Conservation (phyloP, 352 stramenopile genomes). For the Phytophthora melonis region DNA sequence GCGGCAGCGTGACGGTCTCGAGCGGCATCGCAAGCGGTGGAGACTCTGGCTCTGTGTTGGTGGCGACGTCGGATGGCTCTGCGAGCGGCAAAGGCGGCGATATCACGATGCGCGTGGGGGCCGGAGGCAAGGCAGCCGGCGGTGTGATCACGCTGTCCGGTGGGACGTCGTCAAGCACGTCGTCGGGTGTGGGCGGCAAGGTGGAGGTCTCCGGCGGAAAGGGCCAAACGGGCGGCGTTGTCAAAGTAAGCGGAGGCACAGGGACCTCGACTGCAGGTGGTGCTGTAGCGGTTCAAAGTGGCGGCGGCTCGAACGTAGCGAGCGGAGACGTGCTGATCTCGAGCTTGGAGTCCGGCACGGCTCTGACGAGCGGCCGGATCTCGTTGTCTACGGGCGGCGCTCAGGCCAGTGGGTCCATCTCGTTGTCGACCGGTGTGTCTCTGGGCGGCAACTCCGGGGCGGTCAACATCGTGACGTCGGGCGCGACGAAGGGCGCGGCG, state of each 20-base stretch:
- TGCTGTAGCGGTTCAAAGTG: conserved; percentile 29
- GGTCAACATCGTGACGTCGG: conserved; percentile 11
- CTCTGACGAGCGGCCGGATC: conserved; percentile 5
- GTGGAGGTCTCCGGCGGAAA: conserved; percentile 4
- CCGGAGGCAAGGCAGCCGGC: not conserved
- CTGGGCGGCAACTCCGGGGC: conserved; percentile 3
- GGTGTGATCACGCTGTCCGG: conserved; percentile 12
- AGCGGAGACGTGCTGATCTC: conserved; percentile 27
- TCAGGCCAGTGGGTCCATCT: not conserved
- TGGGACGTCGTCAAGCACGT: conserved; percentile 7
- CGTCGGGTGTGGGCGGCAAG: conserved; percentile 12
- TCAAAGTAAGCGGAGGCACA: conserved; percentile 11
- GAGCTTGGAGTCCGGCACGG: conserved; percentile 4
- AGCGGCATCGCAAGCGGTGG: not conserved
- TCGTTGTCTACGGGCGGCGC: conserved; percentile 13
- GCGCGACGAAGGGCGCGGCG: conserved; percentile 6
- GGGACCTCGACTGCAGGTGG: conserved; percentile 13
- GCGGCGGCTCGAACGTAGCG: conserved; percentile 17
- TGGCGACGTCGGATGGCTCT: conserved; percentile 8
- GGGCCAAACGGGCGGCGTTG: conserved; percentile 13
- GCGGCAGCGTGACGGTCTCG: conserved; percentile 4
- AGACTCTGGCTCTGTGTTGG: conserved; percentile 2
- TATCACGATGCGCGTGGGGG: conserved; percentile 11
- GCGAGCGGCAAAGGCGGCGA: conserved; percentile 6
- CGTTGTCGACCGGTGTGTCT: conserved; percentile 11